Percentiles rank a stretch among this genome's conserved stretches.
These are phyloP conservation scores for Scalesia atractyloides DNA, from an alignment of 129 eudicot genomes.

Conservation along the genomic window DNA sequence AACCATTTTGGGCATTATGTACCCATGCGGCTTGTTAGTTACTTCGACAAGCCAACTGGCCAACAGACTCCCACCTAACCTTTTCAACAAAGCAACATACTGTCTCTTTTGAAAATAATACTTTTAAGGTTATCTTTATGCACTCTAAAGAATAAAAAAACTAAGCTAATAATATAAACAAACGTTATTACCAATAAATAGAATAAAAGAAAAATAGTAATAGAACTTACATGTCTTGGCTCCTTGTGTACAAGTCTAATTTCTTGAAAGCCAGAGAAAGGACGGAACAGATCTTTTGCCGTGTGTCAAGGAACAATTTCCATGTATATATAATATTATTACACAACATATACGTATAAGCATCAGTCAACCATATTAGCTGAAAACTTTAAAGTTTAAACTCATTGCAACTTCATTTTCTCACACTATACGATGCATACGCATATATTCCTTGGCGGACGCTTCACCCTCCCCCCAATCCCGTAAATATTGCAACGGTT, in stretches of 20 bases:
- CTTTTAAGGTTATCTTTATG: slow-evolving; percentile 1
- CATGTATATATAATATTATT: background rate
- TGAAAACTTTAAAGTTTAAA: background rate
- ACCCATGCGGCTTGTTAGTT: background rate
- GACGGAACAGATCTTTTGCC: slow-evolving; percentile 78
- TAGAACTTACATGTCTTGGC: slow-evolving; percentile 73
- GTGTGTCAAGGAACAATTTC: slow-evolving; percentile 47
- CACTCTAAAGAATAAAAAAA: background rate
- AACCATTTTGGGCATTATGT: background rate
- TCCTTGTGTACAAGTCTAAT: slow-evolving; percentile 90
- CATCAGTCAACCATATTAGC: slow-evolving; percentile 1
- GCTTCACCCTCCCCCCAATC: background rate
- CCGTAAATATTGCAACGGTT: background rate
- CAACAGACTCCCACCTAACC: background rate
- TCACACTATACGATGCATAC: background rate
- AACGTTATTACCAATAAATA: background rate
- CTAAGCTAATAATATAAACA: slow-evolving; percentile 1
- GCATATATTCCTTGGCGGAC: background rate
- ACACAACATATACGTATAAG: background rate
- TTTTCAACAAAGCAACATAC: slow-evolving; percentile 14
- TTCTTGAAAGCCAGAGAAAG: slow-evolving; percentile 80
- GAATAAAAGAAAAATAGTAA: slow-evolving; percentile 3
- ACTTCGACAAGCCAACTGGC: slow-evolving; percentile 10
- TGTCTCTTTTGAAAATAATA: background rate
- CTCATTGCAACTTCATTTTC: background rate